Conservation (phyloP, 23 red algal genomes). For the Gracilaria caudata region DNA sequence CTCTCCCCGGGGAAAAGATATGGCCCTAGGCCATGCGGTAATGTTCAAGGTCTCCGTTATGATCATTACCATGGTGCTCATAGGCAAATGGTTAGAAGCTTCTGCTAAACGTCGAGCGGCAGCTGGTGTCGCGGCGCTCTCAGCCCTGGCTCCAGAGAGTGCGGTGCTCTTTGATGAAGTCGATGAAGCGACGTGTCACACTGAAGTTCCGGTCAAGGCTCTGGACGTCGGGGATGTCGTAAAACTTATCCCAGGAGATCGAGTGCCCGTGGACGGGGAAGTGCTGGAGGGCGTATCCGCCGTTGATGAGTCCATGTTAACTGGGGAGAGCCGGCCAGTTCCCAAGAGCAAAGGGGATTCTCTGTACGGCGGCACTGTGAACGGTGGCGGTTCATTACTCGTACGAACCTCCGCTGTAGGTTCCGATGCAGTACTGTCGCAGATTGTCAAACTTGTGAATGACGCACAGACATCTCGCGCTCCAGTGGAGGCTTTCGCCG, state of each 20-base stretch:
- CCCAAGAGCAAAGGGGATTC: constrained; percentile 70
- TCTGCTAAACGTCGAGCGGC: constrained; percentile 87
- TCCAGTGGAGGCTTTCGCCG: constrained; percentile 86
- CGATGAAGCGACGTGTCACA: constrained; percentile 41
- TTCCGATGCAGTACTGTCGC: constrained; percentile 71
- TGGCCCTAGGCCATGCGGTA: constrained; percentile 73
- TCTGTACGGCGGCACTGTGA: constrained; percentile 84
- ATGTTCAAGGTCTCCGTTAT: constrained; percentile 80
- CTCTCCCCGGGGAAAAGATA: not conserved
- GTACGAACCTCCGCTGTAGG: constrained; percentile 83
- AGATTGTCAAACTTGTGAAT: constrained; percentile 91
- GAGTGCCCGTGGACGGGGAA: constrained; percentile 83
- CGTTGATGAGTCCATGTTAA: constrained; percentile 95
- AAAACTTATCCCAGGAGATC: constrained; percentile 77
- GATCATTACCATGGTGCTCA: constrained; percentile 91
- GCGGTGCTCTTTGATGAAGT: constrained; percentile 60
- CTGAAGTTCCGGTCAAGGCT: constrained; percentile 74
- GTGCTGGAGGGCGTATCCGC: constrained; percentile 73
- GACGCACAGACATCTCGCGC: constrained; percentile 88
- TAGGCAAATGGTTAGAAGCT: constrained; percentile 95
- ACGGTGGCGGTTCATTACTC: constrained; percentile 77
- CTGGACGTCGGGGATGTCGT: constrained; percentile 81
- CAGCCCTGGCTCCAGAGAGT: constrained; percentile 46
- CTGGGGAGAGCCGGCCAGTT: constrained; percentile 90
- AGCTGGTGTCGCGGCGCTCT: constrained; percentile 70